phyloP scores from a whole-genome alignment of 2,329 filamentous ascomycete genomes.

The Aspergillus sp. region DNA sequence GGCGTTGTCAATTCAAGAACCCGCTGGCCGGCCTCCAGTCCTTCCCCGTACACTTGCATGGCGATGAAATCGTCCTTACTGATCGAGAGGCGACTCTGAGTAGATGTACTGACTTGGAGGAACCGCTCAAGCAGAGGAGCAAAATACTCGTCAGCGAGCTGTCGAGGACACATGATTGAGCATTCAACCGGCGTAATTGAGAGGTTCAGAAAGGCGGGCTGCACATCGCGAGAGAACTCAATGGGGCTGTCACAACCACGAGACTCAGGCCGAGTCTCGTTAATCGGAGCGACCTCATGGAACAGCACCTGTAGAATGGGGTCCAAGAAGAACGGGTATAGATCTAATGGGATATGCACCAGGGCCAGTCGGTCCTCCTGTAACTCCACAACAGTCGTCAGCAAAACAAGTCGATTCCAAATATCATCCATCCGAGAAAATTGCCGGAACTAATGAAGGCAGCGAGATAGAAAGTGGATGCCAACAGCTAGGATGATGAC shows the following conservation, averaged over 20 bases:
- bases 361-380: conserved; percentile 85
- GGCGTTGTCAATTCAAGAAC: conserved; percentile 91
- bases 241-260: conserved; percentile 27
- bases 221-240: conserved; percentile 43
- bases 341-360: conserved; percentile 81
- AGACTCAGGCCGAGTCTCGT: conserved; percentile 43
- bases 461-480: not conserved
- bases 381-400: conserved; percentile 18
- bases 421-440: not conserved
- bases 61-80: conserved; percentile 82
- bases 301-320: conserved; percentile 83
- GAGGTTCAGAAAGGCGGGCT: conserved; percentile 86
- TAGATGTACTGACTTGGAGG: conserved; percentile 40
- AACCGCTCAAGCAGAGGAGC: conserved; percentile 67
- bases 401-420: conserved; percentile 13
- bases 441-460: not conserved
- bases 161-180: conserved; percentile 81
- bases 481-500: not conserved
- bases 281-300: conserved; percentile 51
- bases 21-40: conserved; percentile 84
- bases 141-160: conserved; percentile 73
- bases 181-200: conserved; percentile 90
- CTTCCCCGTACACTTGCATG: conserved; percentile 85
- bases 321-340: conserved; percentile 77
- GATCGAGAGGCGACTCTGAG: conserved; percentile 63